These are phyloP conservation scores for Verticillium alfalfae DNA, from an alignment of 2,329 filamentous ascomycete species.

Conservation along the genomic window DNA sequence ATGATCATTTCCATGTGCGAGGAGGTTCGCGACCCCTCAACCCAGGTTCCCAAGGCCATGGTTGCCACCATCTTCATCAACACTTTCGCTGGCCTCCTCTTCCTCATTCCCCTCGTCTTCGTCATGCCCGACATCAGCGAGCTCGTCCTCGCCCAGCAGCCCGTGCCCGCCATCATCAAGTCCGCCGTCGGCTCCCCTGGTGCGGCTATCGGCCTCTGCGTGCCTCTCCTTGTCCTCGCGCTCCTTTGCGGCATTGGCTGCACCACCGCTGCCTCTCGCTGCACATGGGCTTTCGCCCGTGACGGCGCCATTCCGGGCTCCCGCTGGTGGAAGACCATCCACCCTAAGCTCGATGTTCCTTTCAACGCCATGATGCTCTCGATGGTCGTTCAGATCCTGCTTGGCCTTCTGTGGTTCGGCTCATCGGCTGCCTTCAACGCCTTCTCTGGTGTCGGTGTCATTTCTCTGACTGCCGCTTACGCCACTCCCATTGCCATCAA, in stretches of 20 bases:
- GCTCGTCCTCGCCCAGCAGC: slow-evolving; percentile 55
- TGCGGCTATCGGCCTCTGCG: slow-evolving; percentile 55
- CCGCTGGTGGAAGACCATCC: slow-evolving; percentile 54
- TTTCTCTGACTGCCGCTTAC: slow-evolving; percentile 64
- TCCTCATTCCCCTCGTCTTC: slow-evolving; percentile 64
- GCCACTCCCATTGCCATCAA: slow-evolving; percentile 62
- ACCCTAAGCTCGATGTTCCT: slow-evolving; percentile 58
- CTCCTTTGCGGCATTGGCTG: slow-evolving; percentile 64
- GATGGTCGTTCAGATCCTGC: slow-evolving; percentile 57
- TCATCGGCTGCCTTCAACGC: slow-evolving; percentile 66
- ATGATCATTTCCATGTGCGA: slow-evolving; percentile 81
- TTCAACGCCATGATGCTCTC: slow-evolving; percentile 69
- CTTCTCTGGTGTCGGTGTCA: slow-evolving; percentile 66
- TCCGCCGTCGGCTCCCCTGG: slow-evolving; percentile 54
- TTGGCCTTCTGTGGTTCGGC: slow-evolving; percentile 66
- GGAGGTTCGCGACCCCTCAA: slow-evolving; percentile 60
- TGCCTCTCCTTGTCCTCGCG: slow-evolving; percentile 61
- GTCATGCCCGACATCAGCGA: slow-evolving; percentile 58
- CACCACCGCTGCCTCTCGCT: slow-evolving; percentile 63
- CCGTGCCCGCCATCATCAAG: slow-evolving; percentile 60
- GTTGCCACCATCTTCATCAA: slow-evolving; percentile 63
- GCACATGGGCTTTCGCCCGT: slow-evolving; percentile 64
- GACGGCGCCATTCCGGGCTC: slow-evolving; percentile 65
- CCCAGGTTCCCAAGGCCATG: slow-evolving; percentile 69
- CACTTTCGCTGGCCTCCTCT: slow-evolving; percentile 59